Evolutionary conservation across 257 asterid species (phyloP), one percentile per base, ranked within the genome.

Genomic region (Plantago major): DNA sequence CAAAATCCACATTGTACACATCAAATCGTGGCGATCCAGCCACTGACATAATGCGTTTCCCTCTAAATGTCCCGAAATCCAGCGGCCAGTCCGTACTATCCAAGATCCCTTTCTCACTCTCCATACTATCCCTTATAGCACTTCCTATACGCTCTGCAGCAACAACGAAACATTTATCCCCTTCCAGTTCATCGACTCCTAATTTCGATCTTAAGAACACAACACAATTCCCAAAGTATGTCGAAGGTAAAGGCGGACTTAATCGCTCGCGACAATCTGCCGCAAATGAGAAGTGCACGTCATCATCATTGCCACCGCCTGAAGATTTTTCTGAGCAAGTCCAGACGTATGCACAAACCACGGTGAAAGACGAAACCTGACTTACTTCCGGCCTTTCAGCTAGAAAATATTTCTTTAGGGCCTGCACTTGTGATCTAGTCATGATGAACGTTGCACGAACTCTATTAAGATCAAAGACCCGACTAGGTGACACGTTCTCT

Each of bases 1-100:
- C 73, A 1, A 43, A 75, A 74, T 74, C 79, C 10, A 45, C 72
- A 51, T 69, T 70, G 11, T 69, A 74, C n/a, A 47, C 68, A 43
- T 69, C 75, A 11, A 74, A 74, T 42, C 69, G 70, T 3, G 81
- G 74, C 3, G 86, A 72, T 38, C 86, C 86, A 6, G 86, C 79
- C 30, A 81, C 74, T 2, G 58, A 38, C 4, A 67, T 5, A 2
- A 46, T 0, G 9, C 67, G 42, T 12, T 55, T 63, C 40, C 62
- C 49, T 1, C 55, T 19, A 7, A 47, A 9, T 9, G 9, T 44
- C 15, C 6, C 13, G 9, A 44, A 11, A 9, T 51, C 48, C 54
- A 54, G 3, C 0, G 72, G 60, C 76, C 74, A 69, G 8, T 65
- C 76, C 9, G 63, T 54, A 18, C 51, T 63, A 0, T 71, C 66